Evolutionary conservation across 352 stramenopile species (phyloP), one percentile per base, ranked within the genome.

Genomic region (Pelagophyceae sp.): DNA sequence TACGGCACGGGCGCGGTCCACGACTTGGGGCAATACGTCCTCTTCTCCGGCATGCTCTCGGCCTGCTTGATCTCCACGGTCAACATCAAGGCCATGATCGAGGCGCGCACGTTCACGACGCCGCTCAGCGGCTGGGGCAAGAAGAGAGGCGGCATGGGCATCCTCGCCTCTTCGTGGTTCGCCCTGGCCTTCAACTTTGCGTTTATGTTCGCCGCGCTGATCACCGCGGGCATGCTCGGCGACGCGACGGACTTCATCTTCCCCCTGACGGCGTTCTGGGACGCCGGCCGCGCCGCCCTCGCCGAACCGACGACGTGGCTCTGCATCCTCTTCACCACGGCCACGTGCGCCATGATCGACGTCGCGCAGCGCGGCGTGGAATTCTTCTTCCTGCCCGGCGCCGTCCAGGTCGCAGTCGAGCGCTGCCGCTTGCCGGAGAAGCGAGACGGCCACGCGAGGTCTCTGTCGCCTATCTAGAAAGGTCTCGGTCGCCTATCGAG

Each of bases 21-120:
- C 11, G 94, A 90, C 67, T 90, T 98, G 85, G 95, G 58, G 11
- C 31, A 11, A 11, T 67, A 67, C 58, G 6, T 94, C 84, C 90
- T 95, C 38, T 94, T 97, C 76, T 95, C 95, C 58, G 95, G 90
- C 58, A 92, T 89, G 1, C 90, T 94, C 58, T 98, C 97, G 83
- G 95, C 92, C 25, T 91, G 93, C 77, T 87, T 98, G 38, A 85
- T 98, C 63, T 87, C 97, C 58, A 86, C 97, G n/a, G 90, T 98
- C 65, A 96, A 93, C 40, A 84, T 96, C 75, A 98, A 98, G 86
- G 88, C 96, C 0, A 89, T 88, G 31, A 40, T 79, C 32, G 75
- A 79, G 75, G 76, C 75, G 11, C 35, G 50, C 6, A 58, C 58
- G 6, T 79, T 79, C 64, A 76, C 58, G 11, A 67, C 58, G 23